Evolutionary conservation across 495 filamentous ascomycete genomes (phyloP).

Genomic region (Hyaloscypha variabilis): DNA sequence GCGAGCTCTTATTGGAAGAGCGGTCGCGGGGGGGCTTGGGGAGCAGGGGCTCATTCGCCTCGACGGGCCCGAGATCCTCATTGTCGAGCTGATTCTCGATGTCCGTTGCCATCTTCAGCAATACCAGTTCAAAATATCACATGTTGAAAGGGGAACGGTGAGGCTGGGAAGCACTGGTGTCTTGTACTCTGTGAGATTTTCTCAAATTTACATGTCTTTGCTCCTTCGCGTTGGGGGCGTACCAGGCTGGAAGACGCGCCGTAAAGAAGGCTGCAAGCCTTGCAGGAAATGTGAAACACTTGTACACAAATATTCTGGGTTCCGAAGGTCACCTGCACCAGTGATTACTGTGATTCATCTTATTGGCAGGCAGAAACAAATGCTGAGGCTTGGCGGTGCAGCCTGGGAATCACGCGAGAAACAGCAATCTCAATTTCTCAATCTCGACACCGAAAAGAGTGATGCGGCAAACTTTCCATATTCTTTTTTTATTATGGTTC

Average conservation of each 20-base stretch:
- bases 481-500: not conserved
- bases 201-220: not conserved
- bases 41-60: constrained; percentile 17
- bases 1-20: not conserved
- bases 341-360: not conserved
- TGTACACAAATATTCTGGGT: not conserved
- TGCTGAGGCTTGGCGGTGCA: not conserved
- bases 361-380: not conserved
- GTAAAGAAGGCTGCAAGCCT: not conserved
- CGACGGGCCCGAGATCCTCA: not conserved
- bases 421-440: not conserved
- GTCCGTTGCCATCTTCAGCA: not conserved
- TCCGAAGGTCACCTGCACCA: not conserved
- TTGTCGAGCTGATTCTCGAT: not conserved
- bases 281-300: not conserved
- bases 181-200: not conserved
- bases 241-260: not conserved
- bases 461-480: not conserved
- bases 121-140: not conserved
- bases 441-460: not conserved
- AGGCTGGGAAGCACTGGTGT: not conserved
- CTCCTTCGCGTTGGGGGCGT: not conserved
- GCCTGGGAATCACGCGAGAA: not conserved
- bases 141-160: not conserved
- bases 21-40: not conserved